Evolutionary conservation across 495 filamentous ascomycete species (phyloP), one percentile per base, ranked within the genome.

Genomic region (Hamigera avellanea): DNA sequence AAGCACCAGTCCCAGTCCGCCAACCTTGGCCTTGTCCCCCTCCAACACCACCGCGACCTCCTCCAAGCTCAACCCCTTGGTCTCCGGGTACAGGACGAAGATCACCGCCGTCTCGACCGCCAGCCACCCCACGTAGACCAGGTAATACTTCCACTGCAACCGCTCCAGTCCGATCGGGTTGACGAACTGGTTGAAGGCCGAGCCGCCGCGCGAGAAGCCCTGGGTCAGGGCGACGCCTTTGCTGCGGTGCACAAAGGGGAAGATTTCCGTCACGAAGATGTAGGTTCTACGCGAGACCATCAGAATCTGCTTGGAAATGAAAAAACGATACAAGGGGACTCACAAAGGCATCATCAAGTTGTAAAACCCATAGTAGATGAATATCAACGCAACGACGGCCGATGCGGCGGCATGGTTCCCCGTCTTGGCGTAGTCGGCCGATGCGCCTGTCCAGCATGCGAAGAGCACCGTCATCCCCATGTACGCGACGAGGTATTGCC

Each of bases 51-150:
- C 68, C 38, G 66, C 69, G 5, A 82, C 70, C 54, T 79, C 77
- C 59, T 81, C 78, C 34, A 80, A 66, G 10, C 74, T 75, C 10
- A 68, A 69, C 32, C 74, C 72, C 41, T 66, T 67, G 31, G 76
- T 82, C 62, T 82, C 77, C 34, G 78, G 60, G 44, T 76, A 81
- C 60, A 75, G 72, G 60, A 75, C 71, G 59, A 67, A 80, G 30
- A 80, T 72, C 26, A 78, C 72, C 29, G 47, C 26, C 33, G 78
- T 46, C 54, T 80, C 75, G 49, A 72, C 41, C 35, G 60, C 64
- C 52, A 80, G 66, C 69, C 73, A 79, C 54, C 62, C 53, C 32
- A 73, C 76, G 59, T 78, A 78, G 56, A 77, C 70, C 48, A 76
- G 59, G 48, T 76, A 78, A 37, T 77, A 68, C 49, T 70, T 72